Conservation (phyloP, 176 grass and related monocot genomes). For the Musa acuminata region DNA sequence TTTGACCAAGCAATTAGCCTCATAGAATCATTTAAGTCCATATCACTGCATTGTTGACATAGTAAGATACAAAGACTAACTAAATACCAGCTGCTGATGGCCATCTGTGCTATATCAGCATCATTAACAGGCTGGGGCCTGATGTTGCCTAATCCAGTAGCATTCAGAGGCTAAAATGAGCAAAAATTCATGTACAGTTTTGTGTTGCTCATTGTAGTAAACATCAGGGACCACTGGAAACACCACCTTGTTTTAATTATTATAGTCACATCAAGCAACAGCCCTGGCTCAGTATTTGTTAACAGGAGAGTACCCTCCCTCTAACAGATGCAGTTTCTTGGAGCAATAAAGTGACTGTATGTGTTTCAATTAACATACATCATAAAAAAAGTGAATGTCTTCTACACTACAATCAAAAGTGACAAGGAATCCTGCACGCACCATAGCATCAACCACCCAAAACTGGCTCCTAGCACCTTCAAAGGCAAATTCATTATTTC, state of each 20-base stretch:
- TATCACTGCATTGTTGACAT: neutral
- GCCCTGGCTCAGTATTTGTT: neutral
- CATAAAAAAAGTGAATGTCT: neutral
- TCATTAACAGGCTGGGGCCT: neutral
- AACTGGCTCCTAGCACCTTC: conserved; percentile 94
- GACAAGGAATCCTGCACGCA: conserved; percentile 15
- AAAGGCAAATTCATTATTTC: conserved; percentile 84
- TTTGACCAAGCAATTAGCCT: neutral
- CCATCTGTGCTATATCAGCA: neutral
- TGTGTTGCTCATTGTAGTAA: neutral
- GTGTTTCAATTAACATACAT: neutral
- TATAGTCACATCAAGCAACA: neutral
- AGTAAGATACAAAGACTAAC: neutral
- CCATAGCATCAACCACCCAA: conserved; percentile 92
- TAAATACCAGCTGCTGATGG: neutral
- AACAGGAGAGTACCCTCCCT: neutral
- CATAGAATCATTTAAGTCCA: neutral
- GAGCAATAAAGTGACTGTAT: neutral
- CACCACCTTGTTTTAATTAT: neutral
- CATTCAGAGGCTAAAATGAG: neutral
- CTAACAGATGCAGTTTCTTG: neutral
- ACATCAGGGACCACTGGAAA: neutral
- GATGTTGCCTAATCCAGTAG: neutral
- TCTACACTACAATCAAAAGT: neutral
- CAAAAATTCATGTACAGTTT: neutral